phyloP scores from a whole-genome alignment of 2,329 filamentous ascomycete genomes.

The Aspergillus sp. region DNA sequence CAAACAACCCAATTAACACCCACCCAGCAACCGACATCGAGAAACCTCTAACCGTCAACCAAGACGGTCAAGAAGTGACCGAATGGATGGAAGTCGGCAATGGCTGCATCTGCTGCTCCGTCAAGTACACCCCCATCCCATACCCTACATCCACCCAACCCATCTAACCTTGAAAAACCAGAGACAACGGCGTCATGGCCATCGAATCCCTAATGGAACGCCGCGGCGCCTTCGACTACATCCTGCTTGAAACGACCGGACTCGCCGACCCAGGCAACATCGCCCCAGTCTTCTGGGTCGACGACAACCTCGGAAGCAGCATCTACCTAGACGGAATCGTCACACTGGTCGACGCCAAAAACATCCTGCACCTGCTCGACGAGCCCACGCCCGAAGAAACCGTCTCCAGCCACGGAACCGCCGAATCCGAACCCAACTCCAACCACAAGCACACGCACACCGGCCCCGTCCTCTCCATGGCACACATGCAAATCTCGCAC shows the following conservation, averaged over 20 bases:
- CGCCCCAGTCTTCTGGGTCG: constrained; percentile 95
- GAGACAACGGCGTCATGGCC: constrained; percentile 88
- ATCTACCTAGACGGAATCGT: constrained; percentile 98
- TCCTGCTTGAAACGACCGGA: constrained; percentile 92
- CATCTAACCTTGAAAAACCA: constrained; percentile 36
- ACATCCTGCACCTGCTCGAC: constrained; percentile 79
- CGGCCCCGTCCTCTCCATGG: constrained; percentile 79
- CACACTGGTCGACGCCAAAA: constrained; percentile 92
- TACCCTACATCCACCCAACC: neutral
- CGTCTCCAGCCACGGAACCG: constrained; percentile 44
- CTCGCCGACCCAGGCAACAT: constrained; percentile 94
- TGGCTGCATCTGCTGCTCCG: constrained; percentile 95
- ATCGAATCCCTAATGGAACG: constrained; percentile 96
- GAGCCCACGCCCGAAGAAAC: constrained; percentile 55
- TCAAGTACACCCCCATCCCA: constrained; percentile 65
- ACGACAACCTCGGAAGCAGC: constrained; percentile 89
- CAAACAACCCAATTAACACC: constrained; percentile 1
- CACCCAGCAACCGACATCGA: constrained; percentile 82
- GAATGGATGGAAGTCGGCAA: constrained; percentile 97
- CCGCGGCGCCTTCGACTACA: constrained; percentile 93
- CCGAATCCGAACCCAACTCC: constrained; percentile 43
- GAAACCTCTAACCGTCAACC: constrained; percentile 88
- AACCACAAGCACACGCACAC: constrained; percentile 39
- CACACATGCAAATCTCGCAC: constrained; percentile 94
- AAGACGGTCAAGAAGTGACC: constrained; percentile 77